These are phyloP conservation scores for Cladobotryum mycophilum DNA, from an alignment of 2,329 filamentous ascomycete genomes.

Conservation along the genomic window DNA sequence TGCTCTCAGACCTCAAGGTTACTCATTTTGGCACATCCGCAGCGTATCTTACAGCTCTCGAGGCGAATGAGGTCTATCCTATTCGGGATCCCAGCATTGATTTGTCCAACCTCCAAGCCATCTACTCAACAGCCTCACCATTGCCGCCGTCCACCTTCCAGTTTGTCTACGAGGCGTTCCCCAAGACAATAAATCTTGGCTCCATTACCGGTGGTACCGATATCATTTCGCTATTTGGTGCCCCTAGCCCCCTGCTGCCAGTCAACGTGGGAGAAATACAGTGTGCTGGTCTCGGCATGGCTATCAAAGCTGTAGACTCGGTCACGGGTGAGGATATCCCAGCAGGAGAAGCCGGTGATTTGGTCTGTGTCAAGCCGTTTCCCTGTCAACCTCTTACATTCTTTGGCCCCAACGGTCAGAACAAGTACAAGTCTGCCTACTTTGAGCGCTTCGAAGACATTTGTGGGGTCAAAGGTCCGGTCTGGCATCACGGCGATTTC, in stretches of 20 bases:
- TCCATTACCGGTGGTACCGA: conserved; percentile 96
- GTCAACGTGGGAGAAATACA: conserved; percentile 71
- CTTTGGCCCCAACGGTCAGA: conserved; percentile 59
- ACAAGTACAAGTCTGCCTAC: conserved; percentile 78
- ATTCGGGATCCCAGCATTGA: conserved; percentile 46
- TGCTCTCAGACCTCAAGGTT: conserved; percentile 74
- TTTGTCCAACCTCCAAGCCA: conserved; percentile 64
- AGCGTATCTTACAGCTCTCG: conserved; percentile 85
- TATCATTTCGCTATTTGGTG: conserved; percentile 91
- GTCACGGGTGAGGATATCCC: conserved; percentile 48
- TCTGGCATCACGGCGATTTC: conserved; percentile 97
- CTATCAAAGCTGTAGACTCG: conserved; percentile 56
- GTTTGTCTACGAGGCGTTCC: conserved; percentile 83
- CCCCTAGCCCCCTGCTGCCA: conserved; percentile 69
- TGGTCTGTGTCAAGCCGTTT: conserved; percentile 82
- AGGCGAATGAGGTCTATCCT: conserved; percentile 65
- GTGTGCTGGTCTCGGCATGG: conserved; percentile 72
- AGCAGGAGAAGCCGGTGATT: conserved; percentile 70
- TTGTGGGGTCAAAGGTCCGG: conserved; percentile 32
- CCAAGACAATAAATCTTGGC: conserved; percentile 71
- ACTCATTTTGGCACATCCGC: conserved; percentile 95
- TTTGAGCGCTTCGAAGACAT: conserved; percentile 69
- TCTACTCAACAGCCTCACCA: conserved; percentile 92
- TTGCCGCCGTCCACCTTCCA: conserved; percentile 87
- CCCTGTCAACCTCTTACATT: conserved; percentile 88